A percentile compares a stretch with the other conserved stretches of the same genome.
Evolutionary conservation across 768 basidiomycete species (phyloP).

Genomic region (Boletus pseudo-olivaceus): DNA sequence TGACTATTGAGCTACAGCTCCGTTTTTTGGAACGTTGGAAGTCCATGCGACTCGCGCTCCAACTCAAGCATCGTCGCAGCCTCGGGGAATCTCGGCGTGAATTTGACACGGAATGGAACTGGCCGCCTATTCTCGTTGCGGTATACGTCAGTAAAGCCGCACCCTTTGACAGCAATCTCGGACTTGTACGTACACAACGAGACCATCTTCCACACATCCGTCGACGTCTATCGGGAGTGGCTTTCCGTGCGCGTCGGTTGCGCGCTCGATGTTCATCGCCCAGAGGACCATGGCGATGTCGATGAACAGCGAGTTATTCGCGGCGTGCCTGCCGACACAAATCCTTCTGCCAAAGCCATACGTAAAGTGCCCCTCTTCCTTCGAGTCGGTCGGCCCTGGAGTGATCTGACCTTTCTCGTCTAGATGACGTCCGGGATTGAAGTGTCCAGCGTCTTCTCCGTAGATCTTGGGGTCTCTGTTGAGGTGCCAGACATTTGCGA

Average conservation of each 20-base stretch:
- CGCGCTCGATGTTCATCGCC: constrained; percentile 18
- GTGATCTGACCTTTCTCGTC: background rate
- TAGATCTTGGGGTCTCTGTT: constrained; percentile 41
- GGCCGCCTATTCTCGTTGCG: background rate
- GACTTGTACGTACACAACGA: constrained; percentile 2
- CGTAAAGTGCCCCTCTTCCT: constrained; percentile 17
- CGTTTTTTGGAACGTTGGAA: background rate
- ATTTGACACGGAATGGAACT: constrained; percentile 1
- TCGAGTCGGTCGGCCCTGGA: background rate
- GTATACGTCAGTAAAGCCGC: background rate
- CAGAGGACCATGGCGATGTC: constrained; percentile 30
- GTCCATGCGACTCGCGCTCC: constrained; percentile 6
- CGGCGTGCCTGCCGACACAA: constrained; percentile 34
- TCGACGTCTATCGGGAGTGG: constrained; percentile 3
- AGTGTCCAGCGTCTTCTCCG: constrained; percentile 44
- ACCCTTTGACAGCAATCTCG: too few relatives aligned
- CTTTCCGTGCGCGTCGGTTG: constrained; percentile 1
- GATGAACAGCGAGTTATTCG: constrained; percentile 34
- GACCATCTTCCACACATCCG: constrained; percentile 7
- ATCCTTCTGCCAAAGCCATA: constrained; percentile 16
- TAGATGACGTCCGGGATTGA: constrained; percentile 34
- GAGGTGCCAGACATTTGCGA: constrained; percentile 24
- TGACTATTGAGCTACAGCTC: background rate
- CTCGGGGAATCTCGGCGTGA: constrained; percentile 4
- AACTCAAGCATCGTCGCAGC: constrained; percentile 5